phyloP scores from a whole-genome alignment of 192 early-diverging fungal species.

The Backusella parvicylindrica region DNA sequence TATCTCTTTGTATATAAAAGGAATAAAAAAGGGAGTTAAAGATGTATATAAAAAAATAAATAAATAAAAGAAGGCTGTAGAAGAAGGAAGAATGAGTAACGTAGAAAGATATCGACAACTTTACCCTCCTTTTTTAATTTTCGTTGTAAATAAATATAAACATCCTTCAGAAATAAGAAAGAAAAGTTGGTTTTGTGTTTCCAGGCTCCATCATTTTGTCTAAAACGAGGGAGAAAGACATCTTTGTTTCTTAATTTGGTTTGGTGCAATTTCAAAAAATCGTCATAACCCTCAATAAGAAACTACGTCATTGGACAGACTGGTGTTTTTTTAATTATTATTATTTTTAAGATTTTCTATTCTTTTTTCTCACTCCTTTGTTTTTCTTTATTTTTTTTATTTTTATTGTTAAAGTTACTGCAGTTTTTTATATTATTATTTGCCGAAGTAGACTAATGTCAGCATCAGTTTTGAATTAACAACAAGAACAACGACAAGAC shows the following conservation, averaged over 20 bases:
- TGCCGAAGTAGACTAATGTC: background rate
- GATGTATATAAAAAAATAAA: background rate
- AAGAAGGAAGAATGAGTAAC: background rate
- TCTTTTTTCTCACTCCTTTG: background rate
- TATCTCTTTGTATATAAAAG: background rate
- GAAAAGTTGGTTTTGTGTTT: background rate
- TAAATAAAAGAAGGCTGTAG: background rate
- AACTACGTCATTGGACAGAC: background rate
- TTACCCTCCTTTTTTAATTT: background rate
- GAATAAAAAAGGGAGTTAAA: background rate
- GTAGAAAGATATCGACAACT: background rate
- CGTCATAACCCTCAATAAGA: background rate
- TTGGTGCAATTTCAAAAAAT: background rate
- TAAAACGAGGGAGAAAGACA: background rate
- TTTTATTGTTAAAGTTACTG: background rate
- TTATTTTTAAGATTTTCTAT: background rate
- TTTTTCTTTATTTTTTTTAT: background rate
- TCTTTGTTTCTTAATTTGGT: conserved; percentile 1
- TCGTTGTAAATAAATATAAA: background rate
- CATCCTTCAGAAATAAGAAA: background rate
- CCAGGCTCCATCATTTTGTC: conserved; percentile 1
- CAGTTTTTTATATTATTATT: background rate
- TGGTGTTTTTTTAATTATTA: background rate
- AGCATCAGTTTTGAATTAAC: background rate
- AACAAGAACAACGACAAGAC: background rate